Percentiles rank a stretch among this genome's conserved stretches.
phyloP scores from a whole-genome alignment of 345 rosid genomes.

The Euphorbia pulcherrima region DNA sequence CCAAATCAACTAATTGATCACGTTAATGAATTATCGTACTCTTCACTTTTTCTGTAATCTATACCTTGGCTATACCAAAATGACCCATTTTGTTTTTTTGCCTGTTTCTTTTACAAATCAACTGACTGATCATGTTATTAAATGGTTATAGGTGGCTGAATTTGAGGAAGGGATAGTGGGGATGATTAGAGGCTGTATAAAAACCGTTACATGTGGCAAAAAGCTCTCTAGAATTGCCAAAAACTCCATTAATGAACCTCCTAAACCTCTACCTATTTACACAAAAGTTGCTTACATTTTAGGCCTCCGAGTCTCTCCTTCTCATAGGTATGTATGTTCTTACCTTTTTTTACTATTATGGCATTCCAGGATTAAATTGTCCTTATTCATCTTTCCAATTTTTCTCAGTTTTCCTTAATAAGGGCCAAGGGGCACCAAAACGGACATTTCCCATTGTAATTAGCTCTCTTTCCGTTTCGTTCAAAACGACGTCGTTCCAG shows the following conservation, averaged over 20 bases:
- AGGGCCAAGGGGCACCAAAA: too few species aligned
- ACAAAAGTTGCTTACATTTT: slow-evolving; percentile 82
- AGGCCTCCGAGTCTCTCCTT: slow-evolving; percentile 90
- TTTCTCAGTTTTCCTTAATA: neutral
- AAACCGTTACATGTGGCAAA: slow-evolving; percentile 84
- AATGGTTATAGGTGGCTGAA: slow-evolving; percentile 72
- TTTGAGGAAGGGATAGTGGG: slow-evolving; percentile 72
- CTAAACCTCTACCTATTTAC: slow-evolving; percentile 44
- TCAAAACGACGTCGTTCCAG: neutral
- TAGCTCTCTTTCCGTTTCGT: neutral
- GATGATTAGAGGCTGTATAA: slow-evolving; percentile 84
- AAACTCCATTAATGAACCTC: slow-evolving; percentile 12
- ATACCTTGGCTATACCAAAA: neutral
- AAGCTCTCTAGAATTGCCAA: slow-evolving; percentile 35
- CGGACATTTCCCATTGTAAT: too few species aligned
- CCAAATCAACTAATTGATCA: neutral
- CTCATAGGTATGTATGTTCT: slow-evolving; percentile 50
- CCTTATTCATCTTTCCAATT: neutral
- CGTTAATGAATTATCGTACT: too few species aligned
- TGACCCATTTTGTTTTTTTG: neutral
- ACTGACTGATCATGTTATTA: neutral
- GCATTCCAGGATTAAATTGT: neutral
- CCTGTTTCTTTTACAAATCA: neutral
- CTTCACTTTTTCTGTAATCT: neutral
- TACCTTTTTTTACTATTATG: neutral